Evolutionary conservation across 345 rosid genomes (phyloP), one percentile per base, ranked within the genome.

Genomic region (Eucalyptus curtisii): DNA sequence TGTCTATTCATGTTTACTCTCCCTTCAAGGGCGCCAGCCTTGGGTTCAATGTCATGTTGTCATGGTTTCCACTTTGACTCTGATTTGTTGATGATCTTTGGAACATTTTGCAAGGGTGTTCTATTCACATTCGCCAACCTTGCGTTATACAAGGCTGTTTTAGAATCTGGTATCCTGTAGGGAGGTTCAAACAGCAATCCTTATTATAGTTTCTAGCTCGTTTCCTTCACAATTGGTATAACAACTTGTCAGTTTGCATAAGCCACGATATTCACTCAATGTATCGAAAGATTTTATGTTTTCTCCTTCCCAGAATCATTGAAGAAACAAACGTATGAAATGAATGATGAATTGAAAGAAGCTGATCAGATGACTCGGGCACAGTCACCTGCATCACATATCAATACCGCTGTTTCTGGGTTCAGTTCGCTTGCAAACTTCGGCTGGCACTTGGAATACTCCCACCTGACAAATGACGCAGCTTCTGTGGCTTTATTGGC

Each of bases 321-420:
- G 13, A 50, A 16, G 59, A 47, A 89, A 64, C 71, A 80, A 86
- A 89, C 81, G 27, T 30, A 86, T 52, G 53, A 52, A 89, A 85
- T 31, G 31, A 86, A 24, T 44, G 16, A n/a, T 31, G 49, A 30
- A 55, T 61, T 44, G 76, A 53, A 44, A 57, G 55, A 59, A 52
- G 59, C 57, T 10, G 49, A 49, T 94, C 91, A 95, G 89, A 96
- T 92, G 64, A 97, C 91, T 79, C 92, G 94, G 84, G 99, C 99
- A 89, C 90, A 87, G 88, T 94, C 96, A 50, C 96, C 97, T 10
- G 95, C 94, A 89, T 97, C 98, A 86, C 98, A 96, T 45, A 95
- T 93, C 89, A 95, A 90, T 48, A 94, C 97, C 30, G 92, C 93
- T 11, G 93, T 88, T 13, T 92, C 92, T 45, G 92, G 87, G 88